Conservation (phyloP, 2,329 filamentous ascomycete genomes). For the Colletotrichum sp. region DNA sequence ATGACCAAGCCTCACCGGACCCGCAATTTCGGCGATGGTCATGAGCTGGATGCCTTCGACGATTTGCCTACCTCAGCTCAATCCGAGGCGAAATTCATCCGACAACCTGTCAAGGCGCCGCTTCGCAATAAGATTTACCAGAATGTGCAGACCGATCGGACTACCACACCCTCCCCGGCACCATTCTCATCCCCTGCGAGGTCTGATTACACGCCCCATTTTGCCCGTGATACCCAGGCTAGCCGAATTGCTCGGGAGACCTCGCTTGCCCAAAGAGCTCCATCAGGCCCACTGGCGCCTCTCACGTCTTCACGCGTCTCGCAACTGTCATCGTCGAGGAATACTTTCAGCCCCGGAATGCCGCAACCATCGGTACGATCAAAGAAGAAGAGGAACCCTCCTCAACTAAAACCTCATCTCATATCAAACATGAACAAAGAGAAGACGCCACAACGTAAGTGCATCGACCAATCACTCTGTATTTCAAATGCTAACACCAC, state of each 20-base stretch:
- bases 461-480: not conserved
- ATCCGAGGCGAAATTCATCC: conserved; percentile 82
- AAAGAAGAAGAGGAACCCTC: conserved; percentile 62
- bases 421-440: conserved; percentile 82
- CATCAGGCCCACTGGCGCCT: conserved; percentile 59
- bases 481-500: conserved; percentile 30
- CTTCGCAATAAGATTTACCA: conserved; percentile 63
- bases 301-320: conserved; percentile 60
- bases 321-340: conserved; percentile 53
- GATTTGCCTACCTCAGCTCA: conserved; percentile 88
- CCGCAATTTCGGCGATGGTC: conserved; percentile 87
- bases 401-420: conserved; percentile 78
- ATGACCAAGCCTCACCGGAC: conserved; percentile 43
- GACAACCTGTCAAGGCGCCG: conserved; percentile 74
- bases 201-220: conserved; percentile 61
- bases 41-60: conserved; percentile 91
- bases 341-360: conserved; percentile 49
- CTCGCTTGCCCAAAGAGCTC: conserved; percentile 62
- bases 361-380: conserved; percentile 50
- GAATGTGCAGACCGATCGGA: conserved; percentile 59
- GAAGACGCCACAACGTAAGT: conserved; percentile 81
- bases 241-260: conserved; percentile 70
- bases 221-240: conserved; percentile 69
- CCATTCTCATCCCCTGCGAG: conserved; percentile 61
- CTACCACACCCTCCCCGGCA: conserved; percentile 56